These are phyloP conservation scores for Circinella umbellata DNA, from an alignment of 371 early-diverging fungal species.

Conservation along the genomic window DNA sequence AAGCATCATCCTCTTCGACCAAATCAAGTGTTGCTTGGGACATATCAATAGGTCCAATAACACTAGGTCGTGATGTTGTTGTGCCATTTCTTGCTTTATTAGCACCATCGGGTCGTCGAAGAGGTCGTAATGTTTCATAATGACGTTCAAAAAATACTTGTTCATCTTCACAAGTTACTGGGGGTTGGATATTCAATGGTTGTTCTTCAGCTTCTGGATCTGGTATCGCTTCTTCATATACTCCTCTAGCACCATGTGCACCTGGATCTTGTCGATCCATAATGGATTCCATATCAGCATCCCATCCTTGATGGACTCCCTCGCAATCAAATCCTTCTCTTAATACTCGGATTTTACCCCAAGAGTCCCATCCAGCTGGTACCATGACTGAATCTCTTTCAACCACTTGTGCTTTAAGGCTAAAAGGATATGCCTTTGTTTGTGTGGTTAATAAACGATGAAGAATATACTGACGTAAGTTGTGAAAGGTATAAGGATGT, in stretches of 20 bases:
- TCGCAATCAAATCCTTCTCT: slow-evolving; percentile 81
- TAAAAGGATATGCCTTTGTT: slow-evolving; percentile 61
- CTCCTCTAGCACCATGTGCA: slow-evolving; percentile 42
- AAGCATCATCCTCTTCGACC: slow-evolving; percentile 24
- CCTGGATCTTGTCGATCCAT: slow-evolving; percentile 42
- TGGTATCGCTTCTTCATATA: slow-evolving; percentile 49
- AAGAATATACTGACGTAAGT: slow-evolving; percentile 83
- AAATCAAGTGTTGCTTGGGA: slow-evolving; percentile 32
- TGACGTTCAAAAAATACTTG: slow-evolving; percentile 81
- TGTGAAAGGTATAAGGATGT: slow-evolving; percentile 76
- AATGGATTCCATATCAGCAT: slow-evolving; percentile 53
- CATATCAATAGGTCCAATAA: slow-evolving; percentile 40
- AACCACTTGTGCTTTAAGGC: slow-evolving; percentile 77
- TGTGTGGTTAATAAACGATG: slow-evolving; percentile 69
- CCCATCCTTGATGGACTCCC: slow-evolving; percentile 66
- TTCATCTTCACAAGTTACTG: slow-evolving; percentile 81
- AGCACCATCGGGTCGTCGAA: slow-evolving; percentile 31
- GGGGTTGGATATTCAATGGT: slow-evolving; percentile 47
- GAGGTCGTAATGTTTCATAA: slow-evolving; percentile 66
- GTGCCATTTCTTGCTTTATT: slow-evolving; percentile 18
- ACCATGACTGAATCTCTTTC: slow-evolving; percentile 90
- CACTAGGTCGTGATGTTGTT: slow-evolving; percentile 30
- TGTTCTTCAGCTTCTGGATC: slow-evolving; percentile 45
- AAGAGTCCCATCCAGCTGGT: slow-evolving; percentile 95
- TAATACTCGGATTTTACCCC: slow-evolving; percentile 85